Percentiles rank a stretch among this genome's conserved stretches.
Conservation (phyloP, 768 basidiomycete genomes). For the Tulasnella sp. region DNA sequence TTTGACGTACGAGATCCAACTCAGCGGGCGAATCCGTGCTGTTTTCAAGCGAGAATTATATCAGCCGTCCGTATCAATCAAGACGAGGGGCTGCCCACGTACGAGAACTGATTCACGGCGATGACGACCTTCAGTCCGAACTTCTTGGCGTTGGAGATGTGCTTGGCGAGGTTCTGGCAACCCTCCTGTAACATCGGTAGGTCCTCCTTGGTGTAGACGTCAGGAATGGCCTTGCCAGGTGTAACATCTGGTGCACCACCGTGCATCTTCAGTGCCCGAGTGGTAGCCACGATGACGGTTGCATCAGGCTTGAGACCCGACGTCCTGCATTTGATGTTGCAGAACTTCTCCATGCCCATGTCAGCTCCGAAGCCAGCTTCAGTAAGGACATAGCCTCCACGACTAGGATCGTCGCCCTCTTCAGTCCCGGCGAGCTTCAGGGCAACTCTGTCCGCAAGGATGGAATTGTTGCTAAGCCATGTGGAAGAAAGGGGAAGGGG, state of each 20-base stretch:
- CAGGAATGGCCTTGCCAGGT: slow-evolving; percentile 86
- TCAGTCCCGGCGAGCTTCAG: slow-evolving; percentile 95
- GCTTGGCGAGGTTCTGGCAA: slow-evolving; percentile 83
- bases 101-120: slow-evolving; percentile 92
- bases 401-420: slow-evolving; percentile 69
- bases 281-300: slow-evolving; percentile 91
- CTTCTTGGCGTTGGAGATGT: slow-evolving; percentile 90
- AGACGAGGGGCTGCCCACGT: slow-evolving; percentile 25
- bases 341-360: slow-evolving; percentile 99
- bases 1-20: slow-evolving; percentile 67
- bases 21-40: slow-evolving; percentile 88
- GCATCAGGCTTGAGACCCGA: slow-evolving; percentile 91
- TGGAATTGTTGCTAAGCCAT: slow-evolving; percentile 83
- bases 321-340: slow-evolving; percentile 96
- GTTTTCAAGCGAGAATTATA: not conserved
- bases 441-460: slow-evolving; percentile 93
- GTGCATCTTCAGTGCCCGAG: slow-evolving; percentile 98
- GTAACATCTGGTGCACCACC: slow-evolving; percentile 95
- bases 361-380: slow-evolving; percentile 99
- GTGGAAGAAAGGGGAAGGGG: not conserved
- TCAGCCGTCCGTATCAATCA: not conserved
- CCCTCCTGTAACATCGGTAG: slow-evolving; percentile 81
- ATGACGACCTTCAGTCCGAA: slow-evolving; percentile 95
- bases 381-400: slow-evolving; percentile 89
- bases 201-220: slow-evolving; percentile 90